phyloP scores from a whole-genome alignment of 2,329 filamentous ascomycete species.

The Penicillium sp. region DNA sequence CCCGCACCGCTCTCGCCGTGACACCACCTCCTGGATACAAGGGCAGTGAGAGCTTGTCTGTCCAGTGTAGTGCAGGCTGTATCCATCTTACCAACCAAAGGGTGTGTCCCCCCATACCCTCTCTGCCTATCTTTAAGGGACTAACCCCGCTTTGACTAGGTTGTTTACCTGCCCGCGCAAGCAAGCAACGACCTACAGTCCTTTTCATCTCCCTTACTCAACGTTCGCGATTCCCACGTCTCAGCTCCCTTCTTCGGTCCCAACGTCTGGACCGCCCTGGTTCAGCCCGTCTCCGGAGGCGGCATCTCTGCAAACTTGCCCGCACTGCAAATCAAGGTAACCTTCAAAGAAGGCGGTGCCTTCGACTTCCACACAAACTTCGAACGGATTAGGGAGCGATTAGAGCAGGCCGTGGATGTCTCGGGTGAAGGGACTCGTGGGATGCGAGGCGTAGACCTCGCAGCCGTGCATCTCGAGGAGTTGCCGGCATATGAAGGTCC shows the following conservation, averaged over 20 bases:
- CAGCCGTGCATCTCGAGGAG: constrained; percentile 74
- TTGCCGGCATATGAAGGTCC: constrained; percentile 78
- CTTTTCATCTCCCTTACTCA: constrained; percentile 82
- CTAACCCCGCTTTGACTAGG: constrained; percentile 46
- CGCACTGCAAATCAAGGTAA: constrained; percentile 74
- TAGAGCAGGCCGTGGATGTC: constrained; percentile 70
- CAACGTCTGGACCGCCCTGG: constrained; percentile 78
- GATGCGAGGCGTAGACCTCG: constrained; percentile 50
- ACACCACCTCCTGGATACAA: constrained; percentile 65
- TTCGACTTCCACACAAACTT: constrained; percentile 83
- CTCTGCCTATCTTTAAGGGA: constrained; percentile 13
- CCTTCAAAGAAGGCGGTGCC: constrained; percentile 92
- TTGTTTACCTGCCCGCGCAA: constrained; percentile 78
- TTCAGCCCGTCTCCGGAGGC: constrained; percentile 76
- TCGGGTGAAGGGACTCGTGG: constrained; percentile 39
- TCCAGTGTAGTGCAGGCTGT: constrained; percentile 69
- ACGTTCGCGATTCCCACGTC: constrained; percentile 79
- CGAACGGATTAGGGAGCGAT: constrained; percentile 75
- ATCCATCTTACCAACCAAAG: constrained; percentile 81
- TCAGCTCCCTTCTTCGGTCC: constrained; percentile 87
- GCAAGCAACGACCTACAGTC: constrained; percentile 69
- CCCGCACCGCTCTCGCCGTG: constrained; percentile 71
- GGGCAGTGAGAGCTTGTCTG: constrained; percentile 59
- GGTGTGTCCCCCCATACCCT: constrained; percentile 48
- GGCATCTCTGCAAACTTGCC: constrained; percentile 71